Evolutionary conservation across 495 filamentous ascomycete genomes (phyloP).

Genomic region (Penicillium macrosclerotiorum): DNA sequence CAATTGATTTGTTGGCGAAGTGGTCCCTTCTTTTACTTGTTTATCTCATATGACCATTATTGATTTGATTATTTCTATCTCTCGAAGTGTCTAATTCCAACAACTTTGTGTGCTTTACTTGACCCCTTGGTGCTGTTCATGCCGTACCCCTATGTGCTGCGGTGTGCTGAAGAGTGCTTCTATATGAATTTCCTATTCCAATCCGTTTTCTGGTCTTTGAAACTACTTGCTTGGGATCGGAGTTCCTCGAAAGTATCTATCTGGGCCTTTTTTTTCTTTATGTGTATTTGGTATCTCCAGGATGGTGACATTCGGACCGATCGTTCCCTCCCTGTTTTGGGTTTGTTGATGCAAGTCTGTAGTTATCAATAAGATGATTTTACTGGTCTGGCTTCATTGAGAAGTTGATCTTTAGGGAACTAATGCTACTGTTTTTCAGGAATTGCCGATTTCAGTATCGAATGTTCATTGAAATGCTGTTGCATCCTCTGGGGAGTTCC

Average conservation of each 20-base stretch:
- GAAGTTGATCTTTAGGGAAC: not conserved
- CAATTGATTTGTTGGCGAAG: conserved; percentile 35
- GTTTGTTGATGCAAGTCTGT: not conserved
- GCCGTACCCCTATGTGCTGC: not conserved
- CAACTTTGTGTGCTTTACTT: conserved; percentile 5
- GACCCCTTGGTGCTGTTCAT: not conserved
- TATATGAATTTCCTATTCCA: no score
- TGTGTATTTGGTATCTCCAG: conserved; percentile 1
- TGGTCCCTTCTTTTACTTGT: conserved; percentile 11
- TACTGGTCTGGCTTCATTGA: not conserved
- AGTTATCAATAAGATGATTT: not conserved
- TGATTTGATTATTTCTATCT: conserved; percentile 12
- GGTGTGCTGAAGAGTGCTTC: no score
- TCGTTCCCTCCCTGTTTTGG: not conserved
- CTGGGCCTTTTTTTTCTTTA: no score
- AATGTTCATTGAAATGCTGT: conserved; percentile 1
- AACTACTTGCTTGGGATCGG: no score
- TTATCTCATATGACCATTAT: conserved; percentile 18
- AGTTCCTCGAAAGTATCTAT: no score
- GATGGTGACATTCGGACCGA: not conserved
- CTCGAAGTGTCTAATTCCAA: conserved; percentile 25
- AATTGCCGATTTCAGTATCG: not conserved
- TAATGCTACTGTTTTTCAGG: conserved; percentile 6
- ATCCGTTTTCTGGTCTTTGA: no score
- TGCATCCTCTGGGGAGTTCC: no score